A percentile compares a stretch with the other conserved stretches of the same genome.
Evolutionary conservation across 2,329 filamentous ascomycete species (phyloP).

Genomic region (Berkeleyomyces basicola): DNA sequence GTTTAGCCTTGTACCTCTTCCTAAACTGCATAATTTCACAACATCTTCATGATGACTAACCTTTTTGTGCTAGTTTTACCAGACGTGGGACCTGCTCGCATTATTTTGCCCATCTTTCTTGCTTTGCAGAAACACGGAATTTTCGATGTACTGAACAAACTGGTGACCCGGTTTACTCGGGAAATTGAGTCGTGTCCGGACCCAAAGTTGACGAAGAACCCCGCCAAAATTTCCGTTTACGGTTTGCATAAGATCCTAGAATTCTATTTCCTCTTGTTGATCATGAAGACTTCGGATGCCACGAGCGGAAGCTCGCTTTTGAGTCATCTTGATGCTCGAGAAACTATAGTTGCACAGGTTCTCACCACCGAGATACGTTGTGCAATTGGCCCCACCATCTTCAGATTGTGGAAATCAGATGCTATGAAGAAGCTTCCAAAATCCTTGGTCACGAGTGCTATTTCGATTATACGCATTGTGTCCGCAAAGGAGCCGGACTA

Average conservation of each 20-base stretch:
- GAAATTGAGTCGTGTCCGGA: constrained; percentile 24
- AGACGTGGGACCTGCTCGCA: constrained; percentile 30
- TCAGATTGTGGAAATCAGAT: constrained; percentile 68
- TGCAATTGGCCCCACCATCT: constrained; percentile 59
- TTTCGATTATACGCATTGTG: constrained; percentile 6
- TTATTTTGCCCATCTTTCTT: constrained; percentile 61
- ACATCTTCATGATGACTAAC: not conserved
- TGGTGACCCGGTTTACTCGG: constrained; percentile 51
- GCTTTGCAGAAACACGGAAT: constrained; percentile 75
- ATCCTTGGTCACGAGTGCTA: constrained; percentile 4
- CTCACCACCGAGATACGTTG: constrained; percentile 76
- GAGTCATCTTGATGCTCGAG: not conserved
- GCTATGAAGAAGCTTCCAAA: constrained; percentile 62
- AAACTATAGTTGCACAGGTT: constrained; percentile 39
- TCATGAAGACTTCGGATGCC: constrained; percentile 6
- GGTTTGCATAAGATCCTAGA: constrained; percentile 70
- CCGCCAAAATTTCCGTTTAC: constrained; percentile 33
- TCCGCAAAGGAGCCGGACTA: constrained; percentile 2
- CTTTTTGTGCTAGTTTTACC: not conserved
- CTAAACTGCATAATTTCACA: constrained; percentile 19
- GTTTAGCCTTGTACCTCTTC: constrained; percentile 21
- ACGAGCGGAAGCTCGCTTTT: constrained; percentile 6
- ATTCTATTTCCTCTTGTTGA: constrained; percentile 38
- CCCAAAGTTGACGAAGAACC: constrained; percentile 28
- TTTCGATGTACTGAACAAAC: constrained; percentile 53